phyloP scores from a whole-genome alignment of 2,329 filamentous ascomycete genomes.

The Aschersonia sp. region DNA sequence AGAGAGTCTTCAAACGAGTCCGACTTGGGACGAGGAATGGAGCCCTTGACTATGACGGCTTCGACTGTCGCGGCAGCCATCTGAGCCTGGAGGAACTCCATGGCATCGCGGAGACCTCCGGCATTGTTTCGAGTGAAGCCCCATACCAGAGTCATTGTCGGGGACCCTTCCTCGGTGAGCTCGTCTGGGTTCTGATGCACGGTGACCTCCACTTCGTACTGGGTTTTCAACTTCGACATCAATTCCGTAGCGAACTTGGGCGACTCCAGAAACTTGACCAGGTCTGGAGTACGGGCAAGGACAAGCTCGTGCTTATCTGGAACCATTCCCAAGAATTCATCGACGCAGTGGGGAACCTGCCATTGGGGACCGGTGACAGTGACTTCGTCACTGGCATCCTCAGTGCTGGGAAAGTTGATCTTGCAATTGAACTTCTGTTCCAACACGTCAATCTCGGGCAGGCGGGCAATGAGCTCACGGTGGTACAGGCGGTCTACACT shows the following conservation, averaged over 20 bases:
- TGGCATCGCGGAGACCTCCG: conserved; percentile 85
- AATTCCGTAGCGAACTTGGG: conserved; percentile 69
- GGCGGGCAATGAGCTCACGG: conserved; percentile 77
- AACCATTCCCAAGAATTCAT: conserved; percentile 95
- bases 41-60: conserved; percentile 71
- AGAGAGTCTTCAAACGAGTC: conserved; percentile 97
- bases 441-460: conserved; percentile 80
- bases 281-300: conserved; percentile 57
- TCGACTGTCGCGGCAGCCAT: conserved; percentile 86
- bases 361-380: conserved; percentile 94
- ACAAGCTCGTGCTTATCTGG: conserved; percentile 89
- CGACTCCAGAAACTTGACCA: conserved; percentile 72
- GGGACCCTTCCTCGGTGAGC: conserved; percentile 38
- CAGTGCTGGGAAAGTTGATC: conserved; percentile 93
- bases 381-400: conserved; percentile 91
- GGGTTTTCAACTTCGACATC: conserved; percentile 68
- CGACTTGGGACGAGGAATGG: conserved; percentile 95
- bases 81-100: conserved; percentile 80
- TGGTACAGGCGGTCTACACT: conserved; percentile 92
- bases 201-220: conserved; percentile 82
- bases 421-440: conserved; percentile 99
- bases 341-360: conserved; percentile 92
- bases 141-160: conserved; percentile 52
- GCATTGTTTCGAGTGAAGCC: conserved; percentile 95
- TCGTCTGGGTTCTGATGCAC: conserved; percentile 51